Evolutionary conservation across 1,284 basidiomycete genomes (phyloP), one percentile per base, ranked within the genome.

Genomic region (Marasmius oreades): DNA sequence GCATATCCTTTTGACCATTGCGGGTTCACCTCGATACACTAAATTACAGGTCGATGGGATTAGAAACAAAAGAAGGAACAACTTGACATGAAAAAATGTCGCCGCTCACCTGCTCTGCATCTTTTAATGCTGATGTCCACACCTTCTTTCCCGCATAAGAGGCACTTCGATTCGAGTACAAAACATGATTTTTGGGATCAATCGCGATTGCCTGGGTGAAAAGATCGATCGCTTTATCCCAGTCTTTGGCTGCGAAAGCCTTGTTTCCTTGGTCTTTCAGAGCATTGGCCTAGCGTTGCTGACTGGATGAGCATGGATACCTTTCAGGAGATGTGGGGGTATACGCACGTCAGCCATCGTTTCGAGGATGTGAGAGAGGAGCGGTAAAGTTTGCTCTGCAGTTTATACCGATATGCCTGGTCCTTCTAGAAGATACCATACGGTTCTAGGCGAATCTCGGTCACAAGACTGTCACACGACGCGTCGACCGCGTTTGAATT

Each of bases 181-280:
- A 80, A 53, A 98, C 94, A 69, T 93, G 90, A 68, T 95, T 93
- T 44, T 76, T 77, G 2, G 88, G 77, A 74, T 98, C 93, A 65
- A 95, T 69, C 44, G 82, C 86, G 69, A 98, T 92, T 20, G 93
- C 95, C 64, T 95, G 83, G 4, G 88, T 84, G 77, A 97, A 98
- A 51, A 90, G 73, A 64, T 87, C 80, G 75, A 95, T 93, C 10
- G 95, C 95, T 60, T 83, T 85, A 73, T 92, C 86, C 74, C 91
- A 98, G 68, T 97, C 86, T 73, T 96, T 98, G 55, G 93, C 92
- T 34, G 90, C 80, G 76, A 98, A 98, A 39, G 93, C 93, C 72
- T 95, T 95, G 83, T 98, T 98, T 68, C 95, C 95, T 70, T 88
- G 85, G 66, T 94, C 91, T 79, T 98, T 97, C 68, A 95, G 80